Base-by-base conservation (phyloP, 805 yeast genomes). In the Candida maesae region DNA sequence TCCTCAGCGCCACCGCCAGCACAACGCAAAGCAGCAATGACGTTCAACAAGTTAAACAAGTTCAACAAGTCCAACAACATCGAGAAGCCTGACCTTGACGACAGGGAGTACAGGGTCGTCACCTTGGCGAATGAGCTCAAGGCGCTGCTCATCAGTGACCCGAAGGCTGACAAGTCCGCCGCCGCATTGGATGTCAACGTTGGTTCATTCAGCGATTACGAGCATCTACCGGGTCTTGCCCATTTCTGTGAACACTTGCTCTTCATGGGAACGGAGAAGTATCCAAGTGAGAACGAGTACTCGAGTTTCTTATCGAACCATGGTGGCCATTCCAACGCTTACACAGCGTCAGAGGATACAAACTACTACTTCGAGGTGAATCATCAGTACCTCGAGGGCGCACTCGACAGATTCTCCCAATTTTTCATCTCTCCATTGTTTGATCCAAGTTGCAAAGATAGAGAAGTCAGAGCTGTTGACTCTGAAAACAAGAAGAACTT, bases 391-490 rank as follows among this genome's bases (percentile, higher is more conserved):
- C 68, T 91, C 45, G 79, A 81, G 46, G 96, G 95, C 6, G 96
- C 97, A 0, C 66, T 91, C 39, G 98, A 91, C 61, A 71, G 98
- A 53, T 91, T 91, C 62, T 76, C 96, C 5, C 98, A 91, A 60
- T 91, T 91, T 59, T 91, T 91, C 68, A 83, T 90, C 26, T 61
- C 77, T 21, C 99, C 99, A 1, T 67, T 91, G 51, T 91, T 91
- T 52, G 64, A 68, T 38, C 65, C 71, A 40, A 70, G 78, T 47
- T 82, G 96, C 58, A 86, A 88, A 58, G 96, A 89, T 57, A 74
- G 97, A 41, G 99, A 91, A 63, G 84, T 91, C 53, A 78, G 80
- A 48, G 98, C 98, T 2, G 98, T 91, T 9, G 96, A 91, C 63
- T 84, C 95, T 28, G 99, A 91, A 65, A 88, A 91, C 67, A 91